These are phyloP conservation scores for Cyclotella distinguenda DNA, from an alignment of 108 stramenopile genomes.

Conservation along the genomic window DNA sequence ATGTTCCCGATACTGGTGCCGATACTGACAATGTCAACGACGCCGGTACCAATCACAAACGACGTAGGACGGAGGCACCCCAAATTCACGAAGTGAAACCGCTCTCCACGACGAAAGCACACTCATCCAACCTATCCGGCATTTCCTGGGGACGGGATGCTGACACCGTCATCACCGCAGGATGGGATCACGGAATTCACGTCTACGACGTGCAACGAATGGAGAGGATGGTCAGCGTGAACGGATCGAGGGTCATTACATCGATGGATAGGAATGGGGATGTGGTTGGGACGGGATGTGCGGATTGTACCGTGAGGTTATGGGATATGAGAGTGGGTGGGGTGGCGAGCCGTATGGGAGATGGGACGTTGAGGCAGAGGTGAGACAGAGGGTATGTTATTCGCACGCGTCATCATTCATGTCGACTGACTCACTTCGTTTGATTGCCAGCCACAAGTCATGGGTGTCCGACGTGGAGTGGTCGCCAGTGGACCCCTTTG, in stretches of 20 bases:
- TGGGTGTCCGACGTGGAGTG: slow-evolving; percentile 86
- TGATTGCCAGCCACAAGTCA: slow-evolving; percentile 80
- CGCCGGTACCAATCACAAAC: background rate
- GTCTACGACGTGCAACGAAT: slow-evolving; percentile 71
- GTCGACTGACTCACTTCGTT: slow-evolving; percentile 39
- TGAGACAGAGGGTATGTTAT: slow-evolving; percentile 9
- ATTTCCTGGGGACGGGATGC: slow-evolving; percentile 57
- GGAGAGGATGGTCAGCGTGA: slow-evolving; percentile 79
- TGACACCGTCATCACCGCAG: slow-evolving; percentile 59
- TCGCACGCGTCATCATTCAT: background rate
- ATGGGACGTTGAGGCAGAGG: slow-evolving; percentile 50
- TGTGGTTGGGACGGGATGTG: slow-evolving; percentile 79
- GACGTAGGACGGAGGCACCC: background rate
- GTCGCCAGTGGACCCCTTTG: slow-evolving; percentile 75
- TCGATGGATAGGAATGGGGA: slow-evolving; percentile 70
- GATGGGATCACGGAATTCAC: slow-evolving; percentile 84
- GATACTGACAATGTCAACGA: slow-evolving; percentile 8
- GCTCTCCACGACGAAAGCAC: slow-evolving; percentile 51
- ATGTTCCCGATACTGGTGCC: slow-evolving; percentile 21
- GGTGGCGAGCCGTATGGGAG: slow-evolving; percentile 23
- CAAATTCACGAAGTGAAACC: slow-evolving; percentile 41
- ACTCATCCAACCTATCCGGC: slow-evolving; percentile 75
- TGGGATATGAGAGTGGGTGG: slow-evolving; percentile 60
- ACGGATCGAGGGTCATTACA: slow-evolving; percentile 75
- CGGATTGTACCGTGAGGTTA: slow-evolving; percentile 82